Evolutionary conservation across 768 basidiomycete species (phyloP).

Genomic region (Pleurotus giganteus): DNA sequence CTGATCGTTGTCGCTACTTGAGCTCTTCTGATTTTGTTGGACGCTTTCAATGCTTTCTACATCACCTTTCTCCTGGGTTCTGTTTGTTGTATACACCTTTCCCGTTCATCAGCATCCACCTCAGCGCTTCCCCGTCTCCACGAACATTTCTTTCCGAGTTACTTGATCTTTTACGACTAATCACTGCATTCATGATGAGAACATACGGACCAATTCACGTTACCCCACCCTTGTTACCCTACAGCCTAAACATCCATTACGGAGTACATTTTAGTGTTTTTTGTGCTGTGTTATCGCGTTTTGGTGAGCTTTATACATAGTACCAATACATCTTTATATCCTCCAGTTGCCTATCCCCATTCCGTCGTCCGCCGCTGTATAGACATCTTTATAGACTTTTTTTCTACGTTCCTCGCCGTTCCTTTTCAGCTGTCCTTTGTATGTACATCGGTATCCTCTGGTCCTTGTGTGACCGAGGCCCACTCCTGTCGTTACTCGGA

Average conservation of each 20-base stretch:
- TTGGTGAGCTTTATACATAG: neutral
- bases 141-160: neutral
- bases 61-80: neutral
- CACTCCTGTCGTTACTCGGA: neutral
- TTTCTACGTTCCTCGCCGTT: neutral
- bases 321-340: neutral
- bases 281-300: neutral
- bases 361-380: neutral
- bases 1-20: constrained; percentile 20
- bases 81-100: neutral
- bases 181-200: neutral
- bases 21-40: neutral
- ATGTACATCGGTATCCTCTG: neutral
- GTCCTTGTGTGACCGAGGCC: neutral
- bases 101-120: neutral
- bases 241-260: neutral
- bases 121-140: neutral
- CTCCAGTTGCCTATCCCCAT: neutral
- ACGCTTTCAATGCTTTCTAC: neutral
- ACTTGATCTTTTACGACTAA: neutral
- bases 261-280: neutral
- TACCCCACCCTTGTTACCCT: neutral
- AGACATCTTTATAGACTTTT: neutral
- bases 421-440: neutral
- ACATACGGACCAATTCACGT: neutral